Evolutionary conservation across 2,329 filamentous ascomycete species (phyloP).

Genomic region (Fusarium sp.): DNA sequence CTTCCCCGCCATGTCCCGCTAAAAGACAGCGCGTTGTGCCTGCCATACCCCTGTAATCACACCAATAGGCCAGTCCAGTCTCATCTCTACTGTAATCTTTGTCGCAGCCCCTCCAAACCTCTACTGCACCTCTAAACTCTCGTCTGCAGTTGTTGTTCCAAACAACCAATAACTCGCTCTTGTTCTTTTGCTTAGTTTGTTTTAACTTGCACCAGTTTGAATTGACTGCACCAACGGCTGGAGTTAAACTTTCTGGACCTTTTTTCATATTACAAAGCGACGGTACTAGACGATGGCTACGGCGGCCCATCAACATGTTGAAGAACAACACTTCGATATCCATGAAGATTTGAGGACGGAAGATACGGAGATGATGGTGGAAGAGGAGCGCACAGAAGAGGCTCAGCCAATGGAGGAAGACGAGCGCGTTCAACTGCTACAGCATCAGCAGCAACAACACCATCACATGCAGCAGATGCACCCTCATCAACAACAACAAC

Average conservation of each 20-base stretch:
- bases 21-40: conserved; percentile 42
- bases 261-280: conserved; percentile 16
- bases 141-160: conserved; percentile 15
- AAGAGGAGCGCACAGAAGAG: conserved; percentile 55
- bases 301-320: conserved; percentile 48
- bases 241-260: background rate
- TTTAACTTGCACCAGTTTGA: conserved; percentile 1
- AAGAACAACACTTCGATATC: conserved; percentile 62
- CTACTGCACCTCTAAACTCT: conserved; percentile 18
- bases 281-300: conserved; percentile 43
- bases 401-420: conserved; percentile 44
- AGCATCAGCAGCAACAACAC: conserved; percentile 41
- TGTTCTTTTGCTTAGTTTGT: conserved; percentile 18
- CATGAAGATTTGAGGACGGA: conserved; percentile 67
- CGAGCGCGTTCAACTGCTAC: conserved; percentile 48
- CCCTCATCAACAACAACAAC: conserved; percentile 34
- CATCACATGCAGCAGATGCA: conserved; percentile 31
- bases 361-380: conserved; percentile 66
- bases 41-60: conserved; percentile 46
- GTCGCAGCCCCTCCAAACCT: conserved; percentile 45
- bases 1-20: conserved; percentile 48
- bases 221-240: background rate
- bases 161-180: conserved; percentile 11
- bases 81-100: conserved; percentile 13
- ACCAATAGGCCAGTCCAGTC: conserved; percentile 14